Base-by-base conservation (phyloP, 805 yeast genomes). In the Schizosaccharomyces pombe region DNA sequence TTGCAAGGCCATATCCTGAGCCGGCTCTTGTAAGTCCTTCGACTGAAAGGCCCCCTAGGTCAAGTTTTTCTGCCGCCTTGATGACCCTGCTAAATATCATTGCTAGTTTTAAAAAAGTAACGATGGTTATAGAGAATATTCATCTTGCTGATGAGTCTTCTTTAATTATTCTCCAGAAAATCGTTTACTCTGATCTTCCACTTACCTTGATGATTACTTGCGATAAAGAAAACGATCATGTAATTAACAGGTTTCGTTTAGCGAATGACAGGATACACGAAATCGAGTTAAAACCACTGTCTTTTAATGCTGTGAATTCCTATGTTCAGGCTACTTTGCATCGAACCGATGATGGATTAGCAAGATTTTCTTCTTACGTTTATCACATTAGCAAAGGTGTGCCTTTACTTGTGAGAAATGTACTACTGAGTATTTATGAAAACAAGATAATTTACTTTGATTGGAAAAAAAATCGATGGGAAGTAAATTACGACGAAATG, bases 61-160 rank as follows among this genome's bases (percentile, higher is more conserved):
- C n/a, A n/a, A n/a, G n/a, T 37, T 14, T 37, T 3, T 37, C 43
- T 37, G 22, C 24, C 8, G 16, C 43, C 43, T 37, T 37, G 22
- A 37, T 47, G 16, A 26, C 52, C 24, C 28, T 28, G 24, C 52
- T 28, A 3, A 26, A 5, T 5, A 26, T 47, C 9, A 47, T 47
- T 22, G n/a, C 52, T 11, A 16, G 19, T 9, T 6, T 58, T 39
- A 59, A 53, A 26, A 31, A 32, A 12, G 24, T 59, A 14, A 47
- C 59, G 6, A 19, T 55, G 11, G 55, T 54, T 16, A 2, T 59
- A 22, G 60, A 57, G 22, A 61, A 59, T 30, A 9, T 56, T 19
- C 59, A 59, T 11, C 3, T 14, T 31, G 57, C 58, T n/a, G 60
- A 58, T 26, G 60, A 57, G n/a, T 59, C 58, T 28, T 47, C 59